A percentile compares a stretch with the other conserved stretches of the same genome.
These are phyloP conservation scores for Petrea volubilis DNA, from an alignment of 257 asterid species.

Conservation along the genomic window DNA sequence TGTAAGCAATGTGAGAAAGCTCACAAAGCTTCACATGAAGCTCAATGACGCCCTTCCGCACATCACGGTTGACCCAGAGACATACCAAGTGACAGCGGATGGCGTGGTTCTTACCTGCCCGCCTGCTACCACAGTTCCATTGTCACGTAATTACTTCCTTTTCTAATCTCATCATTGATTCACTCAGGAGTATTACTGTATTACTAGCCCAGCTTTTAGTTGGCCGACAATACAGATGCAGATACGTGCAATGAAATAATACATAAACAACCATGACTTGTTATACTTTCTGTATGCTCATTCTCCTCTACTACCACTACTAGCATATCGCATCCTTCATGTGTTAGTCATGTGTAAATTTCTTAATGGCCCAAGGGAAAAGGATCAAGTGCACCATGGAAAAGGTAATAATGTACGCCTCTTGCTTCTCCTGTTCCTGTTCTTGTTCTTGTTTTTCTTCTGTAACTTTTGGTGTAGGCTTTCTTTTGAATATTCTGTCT, in stretches of 20 bases:
- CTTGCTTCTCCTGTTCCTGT: background rate
- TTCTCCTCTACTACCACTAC: background rate
- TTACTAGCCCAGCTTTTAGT: background rate
- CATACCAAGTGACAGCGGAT: conserved; percentile 80
- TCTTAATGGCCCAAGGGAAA: no score
- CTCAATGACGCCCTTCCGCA: conserved; percentile 80
- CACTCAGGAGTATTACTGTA: conserved; percentile 1
- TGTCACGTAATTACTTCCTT: conserved; percentile 83
- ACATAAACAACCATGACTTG: background rate
- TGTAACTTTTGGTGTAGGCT: no score
- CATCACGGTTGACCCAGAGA: conserved; percentile 83
- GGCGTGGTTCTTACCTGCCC: conserved; percentile 67
- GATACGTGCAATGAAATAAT: background rate
- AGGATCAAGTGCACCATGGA: no score
- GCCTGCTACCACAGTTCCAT: conserved; percentile 73
- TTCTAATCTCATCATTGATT: conserved; percentile 40
- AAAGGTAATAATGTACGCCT: background rate
- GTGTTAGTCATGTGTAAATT: no score
- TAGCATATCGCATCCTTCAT: background rate
- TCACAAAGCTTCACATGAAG: conserved; percentile 90
- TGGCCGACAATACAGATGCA: background rate
- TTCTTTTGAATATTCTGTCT: no score
- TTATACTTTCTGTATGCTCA: background rate
- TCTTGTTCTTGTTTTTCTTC: no score
- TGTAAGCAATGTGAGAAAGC: conserved; percentile 65